These are phyloP conservation scores for Gastrolobium villosum DNA, from an alignment of 306 rosid genomes.

Conservation along the genomic window DNA sequence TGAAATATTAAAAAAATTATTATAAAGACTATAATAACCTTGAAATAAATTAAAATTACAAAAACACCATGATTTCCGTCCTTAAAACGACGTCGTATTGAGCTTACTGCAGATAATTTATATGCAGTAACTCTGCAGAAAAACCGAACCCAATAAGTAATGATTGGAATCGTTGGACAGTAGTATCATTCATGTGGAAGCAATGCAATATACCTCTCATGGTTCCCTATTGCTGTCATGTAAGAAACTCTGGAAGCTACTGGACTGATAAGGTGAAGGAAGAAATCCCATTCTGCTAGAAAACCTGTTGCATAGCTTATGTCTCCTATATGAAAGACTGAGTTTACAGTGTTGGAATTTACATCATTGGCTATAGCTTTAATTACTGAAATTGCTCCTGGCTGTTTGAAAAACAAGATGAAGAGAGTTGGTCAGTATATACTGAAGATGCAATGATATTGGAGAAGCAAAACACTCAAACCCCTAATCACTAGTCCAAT, in stretches of 20 bases:
- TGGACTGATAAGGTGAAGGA: conserved; percentile 64
- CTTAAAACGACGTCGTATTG: too few species aligned
- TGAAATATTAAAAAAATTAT: too few species aligned
- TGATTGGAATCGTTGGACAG: too few species aligned
- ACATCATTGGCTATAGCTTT: conserved; percentile 65
- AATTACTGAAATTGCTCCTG: conserved; percentile 86
- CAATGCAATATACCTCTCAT: conserved; percentile 62
- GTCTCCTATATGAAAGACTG: conserved; percentile 81
- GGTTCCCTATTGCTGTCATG: conserved; percentile 90
- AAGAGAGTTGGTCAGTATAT: conserved; percentile 8
- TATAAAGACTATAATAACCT: too few species aligned
- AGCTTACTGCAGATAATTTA: too few species aligned
- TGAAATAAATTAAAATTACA: too few species aligned
- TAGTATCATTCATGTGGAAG: neutral
- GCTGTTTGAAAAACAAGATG: conserved; percentile 55
- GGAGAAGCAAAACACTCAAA: neutral
- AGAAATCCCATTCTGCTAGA: conserved; percentile 78
- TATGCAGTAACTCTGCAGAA: too few species aligned
- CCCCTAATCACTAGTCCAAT: neutral
- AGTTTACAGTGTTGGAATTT: conserved; percentile 58
- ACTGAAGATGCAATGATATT: neutral
- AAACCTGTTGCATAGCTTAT: conserved; percentile 88
- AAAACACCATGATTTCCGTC: too few species aligned
- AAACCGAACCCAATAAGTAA: too few species aligned
- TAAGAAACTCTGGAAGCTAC: conserved; percentile 67